Percentiles rank a stretch among this genome's conserved stretches.
Conservation (phyloP, 192 early-diverging fungal species). For the Rhizophagus clarus region DNA sequence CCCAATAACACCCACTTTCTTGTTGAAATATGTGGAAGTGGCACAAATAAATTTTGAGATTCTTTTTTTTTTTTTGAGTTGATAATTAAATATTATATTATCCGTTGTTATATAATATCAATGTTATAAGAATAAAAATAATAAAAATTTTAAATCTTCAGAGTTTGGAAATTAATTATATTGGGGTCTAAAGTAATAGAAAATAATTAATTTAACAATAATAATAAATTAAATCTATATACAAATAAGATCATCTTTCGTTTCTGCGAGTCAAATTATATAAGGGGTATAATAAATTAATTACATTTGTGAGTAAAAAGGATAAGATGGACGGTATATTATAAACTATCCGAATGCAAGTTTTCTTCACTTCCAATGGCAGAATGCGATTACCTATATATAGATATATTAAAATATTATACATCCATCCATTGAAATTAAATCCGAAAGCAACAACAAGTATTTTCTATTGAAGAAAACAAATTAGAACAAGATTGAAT, state of each 20-base stretch:
- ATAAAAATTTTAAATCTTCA: not conserved
- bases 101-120: no score
- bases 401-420: not conserved
- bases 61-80: no score
- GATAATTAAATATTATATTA: no score
- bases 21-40: no score
- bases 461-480: not conserved
- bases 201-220: not conserved
- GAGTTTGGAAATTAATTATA: not conserved
- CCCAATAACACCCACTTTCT: no score
- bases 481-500: constrained; percentile 8
- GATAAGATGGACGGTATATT: not conserved
- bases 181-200: no score
- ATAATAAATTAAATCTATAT: not conserved
- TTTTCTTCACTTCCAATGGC: not conserved
- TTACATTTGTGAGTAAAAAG: not conserved
- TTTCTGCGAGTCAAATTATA: not conserved
- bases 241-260: not conserved
- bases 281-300: not conserved
- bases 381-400: not conserved
- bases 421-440: not conserved
- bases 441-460: constrained; percentile 2
- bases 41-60: no score
- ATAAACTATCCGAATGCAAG: not conserved
- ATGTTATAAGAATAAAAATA: no score